phyloP scores from a whole-genome alignment of 148 eudicot genomes.

The Amaranthus hypochondriacus region DNA sequence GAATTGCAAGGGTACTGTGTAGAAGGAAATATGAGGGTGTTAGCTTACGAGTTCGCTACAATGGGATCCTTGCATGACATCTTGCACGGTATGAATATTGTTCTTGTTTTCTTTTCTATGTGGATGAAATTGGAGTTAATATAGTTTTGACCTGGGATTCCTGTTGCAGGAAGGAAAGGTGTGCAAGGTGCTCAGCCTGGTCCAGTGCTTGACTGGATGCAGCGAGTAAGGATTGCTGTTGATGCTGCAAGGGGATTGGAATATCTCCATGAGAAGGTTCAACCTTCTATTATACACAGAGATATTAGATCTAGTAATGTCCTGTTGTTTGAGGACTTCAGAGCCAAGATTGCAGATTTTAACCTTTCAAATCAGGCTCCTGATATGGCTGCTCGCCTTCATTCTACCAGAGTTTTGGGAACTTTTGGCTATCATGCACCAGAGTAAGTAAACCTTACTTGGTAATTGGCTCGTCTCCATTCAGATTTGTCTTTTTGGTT shows the following conservation, averaged over 20 bases:
- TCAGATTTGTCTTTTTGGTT: no score
- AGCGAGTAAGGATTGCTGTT: constrained; percentile 58
- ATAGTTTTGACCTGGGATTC: background rate
- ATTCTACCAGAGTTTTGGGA: constrained; percentile 64
- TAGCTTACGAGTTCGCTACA: constrained; percentile 63
- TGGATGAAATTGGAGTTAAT: background rate
- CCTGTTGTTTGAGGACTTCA: constrained; percentile 54
- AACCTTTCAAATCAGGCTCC: constrained; percentile 70
- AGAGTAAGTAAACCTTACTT: constrained; percentile 30
- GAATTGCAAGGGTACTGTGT: constrained; percentile 63
- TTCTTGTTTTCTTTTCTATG: background rate
- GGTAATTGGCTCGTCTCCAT: no score
- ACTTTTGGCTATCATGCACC: constrained; percentile 77
- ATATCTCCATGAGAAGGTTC: constrained; percentile 57
- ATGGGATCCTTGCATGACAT: constrained; percentile 71
- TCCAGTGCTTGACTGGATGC: constrained; percentile 66
- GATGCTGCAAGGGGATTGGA: constrained; percentile 67
- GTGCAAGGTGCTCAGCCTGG: constrained; percentile 78
- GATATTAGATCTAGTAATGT: constrained; percentile 64
- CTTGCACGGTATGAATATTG: constrained; percentile 40
- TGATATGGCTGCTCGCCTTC: constrained; percentile 76
- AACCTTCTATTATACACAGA: constrained; percentile 57
- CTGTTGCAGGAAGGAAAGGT: constrained; percentile 52
- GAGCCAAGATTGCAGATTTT: constrained; percentile 63
- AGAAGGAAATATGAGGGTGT: constrained; percentile 52